Evolutionary conservation across 108 stramenopile species (phyloP).

Genomic region (Stephanodiscus minutulus): DNA sequence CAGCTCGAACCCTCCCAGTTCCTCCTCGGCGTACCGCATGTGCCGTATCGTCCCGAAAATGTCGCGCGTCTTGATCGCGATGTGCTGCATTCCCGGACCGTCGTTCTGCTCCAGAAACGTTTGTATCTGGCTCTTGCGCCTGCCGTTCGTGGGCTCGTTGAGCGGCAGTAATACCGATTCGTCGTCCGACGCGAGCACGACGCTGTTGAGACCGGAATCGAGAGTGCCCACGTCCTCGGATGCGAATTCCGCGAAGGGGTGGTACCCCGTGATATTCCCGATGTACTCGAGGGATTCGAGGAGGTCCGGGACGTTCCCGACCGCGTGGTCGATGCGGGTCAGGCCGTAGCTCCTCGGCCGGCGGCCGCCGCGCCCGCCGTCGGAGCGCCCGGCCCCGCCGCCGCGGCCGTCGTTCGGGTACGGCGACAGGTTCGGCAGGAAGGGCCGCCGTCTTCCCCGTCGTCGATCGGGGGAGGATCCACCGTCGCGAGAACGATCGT

Average conservation of each 20-base stretch:
- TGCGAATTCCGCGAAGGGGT: slow-evolving; percentile 88
- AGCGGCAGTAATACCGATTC: slow-evolving; percentile 78
- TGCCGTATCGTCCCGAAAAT: slow-evolving; percentile 75
- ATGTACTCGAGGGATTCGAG: slow-evolving; percentile 54
- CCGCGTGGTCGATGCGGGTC: slow-evolving; percentile 67
- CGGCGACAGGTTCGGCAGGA: slow-evolving; percentile 66
- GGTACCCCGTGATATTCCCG: slow-evolving; percentile 67
- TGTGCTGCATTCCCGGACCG: slow-evolving; percentile 87
- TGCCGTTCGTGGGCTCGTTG: slow-evolving; percentile 84
- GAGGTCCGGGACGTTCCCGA: slow-evolving; percentile 72
- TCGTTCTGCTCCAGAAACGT: slow-evolving; percentile 88
- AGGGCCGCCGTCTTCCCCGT: slow-evolving; percentile 19
- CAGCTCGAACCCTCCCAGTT: slow-evolving; percentile 81
- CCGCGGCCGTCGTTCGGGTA: slow-evolving; percentile 23
- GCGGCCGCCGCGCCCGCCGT: background rate
- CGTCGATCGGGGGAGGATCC: background rate
- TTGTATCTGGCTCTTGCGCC: slow-evolving; percentile 74
- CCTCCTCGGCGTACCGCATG: slow-evolving; percentile 62
- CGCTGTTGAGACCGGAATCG: slow-evolving; percentile 84
- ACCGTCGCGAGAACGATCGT: background rate
- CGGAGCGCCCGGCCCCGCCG: background rate
- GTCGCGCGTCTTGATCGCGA: slow-evolving; percentile 83
- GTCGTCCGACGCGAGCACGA: slow-evolving; percentile 70
- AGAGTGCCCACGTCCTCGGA: slow-evolving; percentile 87
- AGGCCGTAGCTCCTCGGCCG: slow-evolving; percentile 47